Base-by-base conservation (phyloP, 495 filamentous ascomycete genomes). In the Penicillium herquei region DNA sequence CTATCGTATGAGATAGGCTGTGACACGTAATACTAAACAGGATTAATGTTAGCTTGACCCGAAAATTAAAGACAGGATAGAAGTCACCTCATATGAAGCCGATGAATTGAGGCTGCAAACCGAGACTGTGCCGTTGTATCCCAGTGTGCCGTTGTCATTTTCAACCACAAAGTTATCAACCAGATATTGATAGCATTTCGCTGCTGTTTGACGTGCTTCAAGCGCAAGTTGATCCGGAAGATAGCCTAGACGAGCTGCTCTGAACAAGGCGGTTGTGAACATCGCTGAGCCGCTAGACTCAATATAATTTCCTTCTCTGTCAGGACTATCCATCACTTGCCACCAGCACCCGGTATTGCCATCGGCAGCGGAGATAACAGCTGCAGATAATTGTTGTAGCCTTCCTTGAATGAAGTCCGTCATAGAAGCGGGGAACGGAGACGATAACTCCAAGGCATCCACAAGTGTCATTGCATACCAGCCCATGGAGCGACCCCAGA, bases 391-490 rank as follows among this genome's bases (percentile, higher is more conserved):
- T 6, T 72, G 66, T 5, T 61, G 42, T 34, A 80, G 75, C 49
- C 78, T 78, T 1, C 30, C 31, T 12, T n/a, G 51, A 12, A 53
- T 26, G 26, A 46, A 53, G 6, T 21, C 7, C 14, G 9, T 26
- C 16, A 53, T 6, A 3, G 13, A 31, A 3, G 7, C 6, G 1
- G 51, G 51, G 18, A 53, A 53, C 7, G 40, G 3, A 2, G 14
- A 31, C 8, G 54, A 13, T 21, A 76, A 61, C 39, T 83, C 78
- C 26, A 85, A 69, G 13, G 79, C 72, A 49, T 85, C 82, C 1
- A 84, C 69, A 1, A 87, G 65, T 9, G 78, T 78, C 74, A 85
- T 81, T 31, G 80, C 63, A 52, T 84, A 86, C 84, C 82, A 86
- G 0, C 82, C 84, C 14, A 84, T 65, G 0, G 82, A 76, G 13